phyloP scores from a whole-genome alignment of 2,329 filamentous ascomycete genomes.

The Penicillium sp. region DNA sequence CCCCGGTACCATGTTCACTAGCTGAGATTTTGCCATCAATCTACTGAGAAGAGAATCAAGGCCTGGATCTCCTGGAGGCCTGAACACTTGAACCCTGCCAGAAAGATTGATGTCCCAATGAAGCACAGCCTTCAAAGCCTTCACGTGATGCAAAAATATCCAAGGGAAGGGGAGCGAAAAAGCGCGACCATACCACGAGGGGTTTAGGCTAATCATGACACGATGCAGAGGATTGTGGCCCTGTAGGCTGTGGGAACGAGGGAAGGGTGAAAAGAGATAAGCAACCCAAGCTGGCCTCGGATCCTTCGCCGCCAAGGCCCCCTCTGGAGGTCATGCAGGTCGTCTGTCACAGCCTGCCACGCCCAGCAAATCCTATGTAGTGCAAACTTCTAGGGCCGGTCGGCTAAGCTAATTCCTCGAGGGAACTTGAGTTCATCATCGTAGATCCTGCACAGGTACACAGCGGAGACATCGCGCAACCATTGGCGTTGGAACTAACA shows the following conservation, averaged over 20 bases:
- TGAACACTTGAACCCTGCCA: not conserved
- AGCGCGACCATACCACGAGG: slow-evolving; percentile 6
- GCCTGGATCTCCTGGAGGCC: not conserved
- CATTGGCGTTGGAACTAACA: slow-evolving; percentile 3
- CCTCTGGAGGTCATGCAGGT: not conserved
- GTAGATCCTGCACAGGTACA: not conserved
- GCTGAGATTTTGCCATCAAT: too few relatives aligned
- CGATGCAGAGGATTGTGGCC: not conserved
- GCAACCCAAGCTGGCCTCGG: not conserved
- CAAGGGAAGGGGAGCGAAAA: slow-evolving; percentile 15
- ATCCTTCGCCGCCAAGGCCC: not conserved
- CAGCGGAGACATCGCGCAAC: not conserved
- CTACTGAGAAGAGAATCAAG: not conserved
- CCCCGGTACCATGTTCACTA: not conserved
- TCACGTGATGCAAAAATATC: slow-evolving; percentile 24
- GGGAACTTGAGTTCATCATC: not conserved
- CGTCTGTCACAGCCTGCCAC: not conserved
- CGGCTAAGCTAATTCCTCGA: not conserved
- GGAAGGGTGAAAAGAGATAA: slow-evolving; percentile 2
- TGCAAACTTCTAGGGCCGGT: not conserved
- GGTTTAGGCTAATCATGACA: not conserved
- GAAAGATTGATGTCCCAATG: not conserved
- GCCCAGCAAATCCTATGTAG: not conserved
- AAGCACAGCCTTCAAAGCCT: slow-evolving; percentile 9
- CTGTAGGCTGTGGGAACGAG: not conserved